A percentile compares a stretch with the other conserved stretches of the same genome.
phyloP scores from a whole-genome alignment of 192 early-diverging fungal genomes.

The Podila epicladia region DNA sequence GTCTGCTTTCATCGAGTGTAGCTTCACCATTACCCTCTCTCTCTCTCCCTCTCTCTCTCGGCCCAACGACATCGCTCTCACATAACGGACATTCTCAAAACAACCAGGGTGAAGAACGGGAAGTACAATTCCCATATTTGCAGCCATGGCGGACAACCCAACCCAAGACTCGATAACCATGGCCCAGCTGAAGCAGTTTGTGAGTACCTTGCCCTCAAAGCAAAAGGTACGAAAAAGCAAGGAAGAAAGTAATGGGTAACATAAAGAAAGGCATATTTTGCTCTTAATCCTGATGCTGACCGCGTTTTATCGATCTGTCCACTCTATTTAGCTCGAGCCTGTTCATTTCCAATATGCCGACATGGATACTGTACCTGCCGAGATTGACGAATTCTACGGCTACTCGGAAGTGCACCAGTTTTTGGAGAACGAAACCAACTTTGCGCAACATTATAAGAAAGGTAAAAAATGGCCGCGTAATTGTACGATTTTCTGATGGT shows the following conservation, averaged over 20 bases:
- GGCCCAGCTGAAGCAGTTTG: slow-evolving; percentile 63
- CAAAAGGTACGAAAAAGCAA: slow-evolving; percentile 45
- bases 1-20: too few relatives aligned
- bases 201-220: slow-evolving; percentile 60
- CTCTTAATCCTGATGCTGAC: not conserved
- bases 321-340: slow-evolving; percentile 46
- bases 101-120: not conserved
- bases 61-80: too few relatives aligned
- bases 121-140: not conserved
- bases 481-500: not conserved
- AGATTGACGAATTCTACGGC: slow-evolving; percentile 69
- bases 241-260: not conserved
- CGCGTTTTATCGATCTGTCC: not conserved
- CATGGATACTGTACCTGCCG: slow-evolving; percentile 55
- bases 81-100: too few relatives aligned
- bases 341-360: slow-evolving; percentile 62
- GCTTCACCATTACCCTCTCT: too few relatives aligned
- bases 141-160: slow-evolving; percentile 44
- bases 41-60: too few relatives aligned
- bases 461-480: slow-evolving; percentile 23
- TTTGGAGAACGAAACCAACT: slow-evolving; percentile 50
- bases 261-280: not conserved
- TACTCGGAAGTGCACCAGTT: slow-evolving; percentile 61
- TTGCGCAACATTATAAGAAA: slow-evolving; percentile 51
- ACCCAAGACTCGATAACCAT: slow-evolving; percentile 61